Base-by-base conservation (phyloP, 2,329 filamentous ascomycete species). In the Colletotrichum magnum region DNA sequence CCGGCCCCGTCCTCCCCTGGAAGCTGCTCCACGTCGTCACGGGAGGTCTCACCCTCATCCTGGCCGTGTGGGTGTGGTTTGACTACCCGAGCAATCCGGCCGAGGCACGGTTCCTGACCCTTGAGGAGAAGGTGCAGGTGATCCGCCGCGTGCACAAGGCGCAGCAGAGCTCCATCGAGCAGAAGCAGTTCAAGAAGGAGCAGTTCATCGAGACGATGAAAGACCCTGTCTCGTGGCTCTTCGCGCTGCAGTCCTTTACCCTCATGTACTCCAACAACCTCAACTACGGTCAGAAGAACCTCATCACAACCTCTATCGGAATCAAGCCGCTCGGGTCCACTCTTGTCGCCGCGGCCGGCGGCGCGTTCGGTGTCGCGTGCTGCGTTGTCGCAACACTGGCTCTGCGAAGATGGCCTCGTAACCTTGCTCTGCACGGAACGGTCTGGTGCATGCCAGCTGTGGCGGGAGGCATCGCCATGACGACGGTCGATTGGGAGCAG, bases 21-120 rank as follows among this genome's bases (percentile, higher is more conserved):
- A 82, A 82, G 68, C 69, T 81, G 0, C 79, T 82, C 57, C 81
- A 81, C 76, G 77, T 83, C 12, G 74, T 80, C 41, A 82, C 79
- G 0, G 81, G 81, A 2, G 76, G 76, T 0, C 53, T 81, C 1
- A 80, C 81, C 0, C 58, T 82, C 0, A 1, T 82, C 1, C 72
- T 82, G 0, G 74, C 80, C 1, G 64, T 78, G 1, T 77, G 75
- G 45, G 77, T 79, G 24, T 78, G 79, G 74, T 76, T 82, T 45
- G 72, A 74, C 32, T 80, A 80, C 45, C 66, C 69, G 6, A 64
- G 63, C 69, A 71, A 71, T 43, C 70, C 65, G 4, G 72, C 73
- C 26, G 70, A 66, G 5, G 70, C 70, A 6, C 69, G 57, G 10
- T 79, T 78, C 59, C 61, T 79, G 9, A 72, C 72, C 0, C 60